Evolutionary conservation across 305 asterid genomes (phyloP).

Genomic region (Fraxinus xanthoxyloides): DNA sequence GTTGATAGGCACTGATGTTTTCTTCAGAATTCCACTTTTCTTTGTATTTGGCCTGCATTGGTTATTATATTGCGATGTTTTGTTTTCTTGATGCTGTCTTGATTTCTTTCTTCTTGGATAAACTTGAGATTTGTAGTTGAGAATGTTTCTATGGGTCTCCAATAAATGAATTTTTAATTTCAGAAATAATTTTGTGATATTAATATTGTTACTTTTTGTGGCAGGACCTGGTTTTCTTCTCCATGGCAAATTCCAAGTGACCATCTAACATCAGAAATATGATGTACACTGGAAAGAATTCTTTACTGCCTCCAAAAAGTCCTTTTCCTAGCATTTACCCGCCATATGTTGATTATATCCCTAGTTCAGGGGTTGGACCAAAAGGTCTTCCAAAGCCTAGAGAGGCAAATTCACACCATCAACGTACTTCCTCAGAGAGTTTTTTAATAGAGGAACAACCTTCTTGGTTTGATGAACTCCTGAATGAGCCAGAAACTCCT

Average conservation of each 20-base stretch:
- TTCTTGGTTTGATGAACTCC: slow-evolving; percentile 73
- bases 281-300: slow-evolving; percentile 42
- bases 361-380: slow-evolving; percentile 35
- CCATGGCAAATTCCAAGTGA: slow-evolving; percentile 53
- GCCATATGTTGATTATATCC: slow-evolving; percentile 43
- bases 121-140: slow-evolving; percentile 10
- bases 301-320: slow-evolving; percentile 64
- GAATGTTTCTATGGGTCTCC: not conserved
- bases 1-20: not conserved
- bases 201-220: slow-evolving; percentile 16
- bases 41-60: not conserved
- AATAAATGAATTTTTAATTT: not conserved
- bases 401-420: slow-evolving; percentile 52
- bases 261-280: slow-evolving; percentile 45
- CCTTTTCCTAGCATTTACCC: slow-evolving; percentile 63
- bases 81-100: not conserved
- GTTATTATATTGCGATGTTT: not conserved
- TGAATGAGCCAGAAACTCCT: slow-evolving; percentile 71
- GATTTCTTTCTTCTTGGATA: not conserved
- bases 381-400: slow-evolving; percentile 37
- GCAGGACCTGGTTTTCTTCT: slow-evolving; percentile 32
- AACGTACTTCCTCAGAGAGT: slow-evolving; percentile 67
- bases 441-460: slow-evolving; percentile 63
- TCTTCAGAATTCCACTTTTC: not conserved
- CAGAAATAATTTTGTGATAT: slow-evolving; percentile 6